These are phyloP conservation scores for Coccomyxa sp. DNA, from an alignment of 139 green algal genomes.

Conservation along the genomic window DNA sequence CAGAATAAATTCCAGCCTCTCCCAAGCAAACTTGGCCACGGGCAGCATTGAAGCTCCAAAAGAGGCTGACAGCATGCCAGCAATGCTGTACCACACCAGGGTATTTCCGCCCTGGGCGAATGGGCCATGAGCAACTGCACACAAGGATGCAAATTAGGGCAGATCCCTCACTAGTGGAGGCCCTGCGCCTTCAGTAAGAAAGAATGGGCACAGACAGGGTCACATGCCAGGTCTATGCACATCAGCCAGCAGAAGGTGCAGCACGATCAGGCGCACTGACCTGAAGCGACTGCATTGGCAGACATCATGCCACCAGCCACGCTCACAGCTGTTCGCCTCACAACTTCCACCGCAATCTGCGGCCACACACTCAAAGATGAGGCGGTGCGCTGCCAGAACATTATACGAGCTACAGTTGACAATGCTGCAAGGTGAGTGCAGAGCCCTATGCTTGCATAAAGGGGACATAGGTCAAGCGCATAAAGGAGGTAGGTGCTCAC, in stretches of 20 bases:
- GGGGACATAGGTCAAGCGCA: no score
- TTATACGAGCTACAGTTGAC: no score
- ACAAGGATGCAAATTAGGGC: background rate
- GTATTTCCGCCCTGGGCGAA: background rate
- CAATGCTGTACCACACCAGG: constrained; percentile 8
- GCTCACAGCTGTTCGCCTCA: background rate
- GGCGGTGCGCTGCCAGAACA: no score
- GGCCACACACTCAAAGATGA: no score
- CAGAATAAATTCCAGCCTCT: background rate
- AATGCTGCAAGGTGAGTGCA: no score
- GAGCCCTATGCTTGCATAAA: no score
- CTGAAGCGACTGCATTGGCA: background rate
- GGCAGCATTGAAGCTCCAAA: constrained; percentile 5
- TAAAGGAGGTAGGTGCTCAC: no score
- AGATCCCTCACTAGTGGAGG: background rate
- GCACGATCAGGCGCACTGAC: background rate
- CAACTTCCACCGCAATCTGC: background rate
- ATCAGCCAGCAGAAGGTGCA: background rate
- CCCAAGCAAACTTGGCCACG: constrained; percentile 3
- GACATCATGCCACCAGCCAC: background rate
- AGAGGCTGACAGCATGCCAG: constrained; percentile 5
- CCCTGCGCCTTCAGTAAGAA: background rate
- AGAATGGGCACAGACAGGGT: background rate
- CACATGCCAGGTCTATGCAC: background rate
- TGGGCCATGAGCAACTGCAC: constrained; percentile 8